Conservation (phyloP, 2,329 filamentous ascomycete species). For the Botrytis aclada region DNA sequence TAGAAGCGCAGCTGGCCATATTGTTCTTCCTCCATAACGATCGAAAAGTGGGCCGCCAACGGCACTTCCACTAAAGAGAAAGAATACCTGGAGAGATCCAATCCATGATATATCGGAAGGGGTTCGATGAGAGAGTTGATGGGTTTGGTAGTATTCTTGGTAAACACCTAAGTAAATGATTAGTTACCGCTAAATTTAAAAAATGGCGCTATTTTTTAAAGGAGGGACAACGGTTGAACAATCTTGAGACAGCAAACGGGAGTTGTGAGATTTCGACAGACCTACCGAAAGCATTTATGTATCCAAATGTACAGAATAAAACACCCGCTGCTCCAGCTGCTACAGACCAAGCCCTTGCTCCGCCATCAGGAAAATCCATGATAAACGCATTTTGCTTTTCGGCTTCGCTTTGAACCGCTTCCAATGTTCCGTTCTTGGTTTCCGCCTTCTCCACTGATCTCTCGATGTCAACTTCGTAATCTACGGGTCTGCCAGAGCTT, state of each 20-base stretch:
- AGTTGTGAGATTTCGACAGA: background rate
- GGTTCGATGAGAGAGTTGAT: slow-evolving; percentile 44
- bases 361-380: slow-evolving; percentile 48
- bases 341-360: slow-evolving; percentile 50
- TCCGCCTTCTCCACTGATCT: background rate
- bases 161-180: slow-evolving; percentile 43
- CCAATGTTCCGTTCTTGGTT: background rate
- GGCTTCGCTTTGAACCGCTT: background rate
- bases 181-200: background rate
- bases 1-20: slow-evolving; percentile 27
- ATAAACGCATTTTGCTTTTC: background rate
- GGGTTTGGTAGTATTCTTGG: slow-evolving; percentile 53
- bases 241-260: background rate
- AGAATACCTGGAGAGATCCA: slow-evolving; percentile 11
- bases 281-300: slow-evolving; percentile 41
- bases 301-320: slow-evolving; percentile 48
- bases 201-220: background rate
- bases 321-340: slow-evolving; percentile 46
- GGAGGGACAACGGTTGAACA: background rate
- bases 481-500: background rate
- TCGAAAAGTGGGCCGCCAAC: slow-evolving; percentile 17
- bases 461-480: background rate
- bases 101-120: slow-evolving; percentile 17
- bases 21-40: slow-evolving; percentile 50
- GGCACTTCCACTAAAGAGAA: slow-evolving; percentile 16